Evolutionary conservation across 2,329 filamentous ascomycete species (phyloP), one percentile per base, ranked within the genome.

Genomic region (Fusarium sp.): DNA sequence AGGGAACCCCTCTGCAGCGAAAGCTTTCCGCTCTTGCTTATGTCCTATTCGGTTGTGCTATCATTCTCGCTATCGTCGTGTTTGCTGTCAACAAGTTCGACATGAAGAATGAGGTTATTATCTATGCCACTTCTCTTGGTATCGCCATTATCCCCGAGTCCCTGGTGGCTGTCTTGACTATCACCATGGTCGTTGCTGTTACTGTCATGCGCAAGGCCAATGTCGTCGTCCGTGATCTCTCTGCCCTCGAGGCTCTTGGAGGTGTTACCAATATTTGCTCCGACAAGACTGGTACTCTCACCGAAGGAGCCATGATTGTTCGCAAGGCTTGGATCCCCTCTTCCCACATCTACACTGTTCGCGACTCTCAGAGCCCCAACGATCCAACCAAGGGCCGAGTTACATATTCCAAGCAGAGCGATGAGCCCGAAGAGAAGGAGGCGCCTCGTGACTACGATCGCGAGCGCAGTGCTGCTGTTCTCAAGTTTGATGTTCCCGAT

Each of bases 11-110:
- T 7, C 85, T 96, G 55, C 93, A 95, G 82, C 89, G 91, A 73
- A 95, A 94, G 82, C 85, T 96, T 57, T 92, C 92, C 68, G 93
- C 93, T 76, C 87, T 96, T 68, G 94, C 94, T 17, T 92, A 95
- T 64, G 84, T 93, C 13, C 89, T 96, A 6, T 95, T 96, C 79
- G 90, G 88, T 52, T 91, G 93, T 69, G 94, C 88, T n/a, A 80
- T 90, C 17, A 78, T 89, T 26, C 82, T 90, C 35, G 88, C 88
- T 35, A 84, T 90, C 63, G 85, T 90, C 48, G 88, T 90, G 17
- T 90, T 90, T 77, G 87, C 84, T 1, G 88, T 87, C 58, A 90
- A 89, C 77, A 84, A 86, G 69, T 90, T 89, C 76, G 75, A 85
- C 49, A 80, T 87, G 58, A 81, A 84, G 47, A 84, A 85, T 41